phyloP scores from a whole-genome alignment of 495 filamentous ascomycete genomes.

The Evernia prunastri region DNA sequence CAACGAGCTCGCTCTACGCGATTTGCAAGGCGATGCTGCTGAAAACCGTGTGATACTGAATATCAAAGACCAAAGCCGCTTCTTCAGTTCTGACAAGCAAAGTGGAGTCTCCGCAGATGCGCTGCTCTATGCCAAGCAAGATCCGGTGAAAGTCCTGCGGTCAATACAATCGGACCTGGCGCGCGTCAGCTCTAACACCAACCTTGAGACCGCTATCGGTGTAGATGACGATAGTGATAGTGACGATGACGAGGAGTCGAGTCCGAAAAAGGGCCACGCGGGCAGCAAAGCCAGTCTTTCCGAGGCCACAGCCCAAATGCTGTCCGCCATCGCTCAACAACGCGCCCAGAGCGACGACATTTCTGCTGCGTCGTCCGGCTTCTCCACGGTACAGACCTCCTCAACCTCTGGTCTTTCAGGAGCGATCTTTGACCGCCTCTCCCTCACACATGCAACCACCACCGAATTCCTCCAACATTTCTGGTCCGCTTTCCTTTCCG shows the following conservation, averaged over 20 bases:
- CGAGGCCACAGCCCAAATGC: conserved; percentile 40
- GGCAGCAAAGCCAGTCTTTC: conserved; percentile 51
- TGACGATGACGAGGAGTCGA: conserved; percentile 48
- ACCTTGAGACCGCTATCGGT: conserved; percentile 53
- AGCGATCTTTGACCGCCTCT: conserved; percentile 62
- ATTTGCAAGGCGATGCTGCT: conserved; percentile 67
- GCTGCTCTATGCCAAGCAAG: conserved; percentile 54
- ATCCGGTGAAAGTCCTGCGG: conserved; percentile 59
- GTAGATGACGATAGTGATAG: conserved; percentile 60
- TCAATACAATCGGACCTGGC: conserved; percentile 58
- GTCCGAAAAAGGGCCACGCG: conserved; percentile 47
- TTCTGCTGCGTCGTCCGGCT: conserved; percentile 19
- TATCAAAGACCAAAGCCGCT: conserved; percentile 74
- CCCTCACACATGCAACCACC: conserved; percentile 83
- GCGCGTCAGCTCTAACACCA: conserved; percentile 39
- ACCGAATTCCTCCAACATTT: conserved; percentile 95
- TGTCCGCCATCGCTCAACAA: conserved; percentile 45
- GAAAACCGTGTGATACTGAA: conserved; percentile 74
- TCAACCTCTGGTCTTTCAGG: conserved; percentile 55
- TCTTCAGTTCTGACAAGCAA: conserved; percentile 61
- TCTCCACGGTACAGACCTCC: conserved; percentile 33
- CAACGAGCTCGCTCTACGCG: conserved; percentile 66
- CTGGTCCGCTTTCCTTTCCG: conserved; percentile 82
- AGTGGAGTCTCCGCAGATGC: conserved; percentile 49
- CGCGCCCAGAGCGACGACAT: conserved; percentile 47